phyloP scores from a whole-genome alignment of 192 early-diverging fungal species.

The Neocallimastix lanati region DNA sequence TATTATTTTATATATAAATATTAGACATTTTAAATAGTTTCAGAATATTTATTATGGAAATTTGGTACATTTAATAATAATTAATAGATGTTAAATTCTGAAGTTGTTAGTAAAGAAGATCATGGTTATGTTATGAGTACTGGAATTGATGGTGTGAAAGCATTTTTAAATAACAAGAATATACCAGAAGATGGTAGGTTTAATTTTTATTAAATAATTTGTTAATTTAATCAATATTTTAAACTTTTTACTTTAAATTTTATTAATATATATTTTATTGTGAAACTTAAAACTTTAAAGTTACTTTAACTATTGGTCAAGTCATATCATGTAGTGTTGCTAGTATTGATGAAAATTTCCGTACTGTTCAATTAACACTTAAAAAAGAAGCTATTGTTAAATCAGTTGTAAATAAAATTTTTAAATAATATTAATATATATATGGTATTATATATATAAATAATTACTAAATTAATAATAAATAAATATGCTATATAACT shows the following conservation, averaged over 20 bases:
- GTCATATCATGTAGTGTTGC: conserved; percentile 45
- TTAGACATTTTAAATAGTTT: too few species aligned
- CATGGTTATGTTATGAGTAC: conserved; percentile 71
- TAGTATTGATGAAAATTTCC: conserved; percentile 33
- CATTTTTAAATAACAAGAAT: conserved; percentile 55
- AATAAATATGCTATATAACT: too few species aligned
- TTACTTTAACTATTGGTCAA: conserved; percentile 54
- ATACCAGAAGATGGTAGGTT: conserved; percentile 2
- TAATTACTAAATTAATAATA: too few species aligned
- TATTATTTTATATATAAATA: too few species aligned
- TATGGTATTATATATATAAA: too few species aligned
- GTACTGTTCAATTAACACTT: conserved; percentile 46
- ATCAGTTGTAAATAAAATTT: conserved; percentile 20
- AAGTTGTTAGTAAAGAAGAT: conserved; percentile 73
- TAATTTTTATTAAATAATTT: too few species aligned
- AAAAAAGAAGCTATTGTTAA: conserved; percentile 37
- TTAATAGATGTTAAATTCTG: conserved; percentile 29
- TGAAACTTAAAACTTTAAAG: neutral
- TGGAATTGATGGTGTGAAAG: conserved; percentile 46
- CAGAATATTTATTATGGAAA: too few species aligned
- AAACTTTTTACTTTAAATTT: too few species aligned
- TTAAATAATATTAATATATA: too few species aligned
- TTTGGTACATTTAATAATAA: neutral
- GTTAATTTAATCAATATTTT: too few species aligned
- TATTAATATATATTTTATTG: too few species aligned